Evolutionary conservation across 768 basidiomycete genomes (phyloP).

Genomic region (Pilatotrama ljubarskyi): DNA sequence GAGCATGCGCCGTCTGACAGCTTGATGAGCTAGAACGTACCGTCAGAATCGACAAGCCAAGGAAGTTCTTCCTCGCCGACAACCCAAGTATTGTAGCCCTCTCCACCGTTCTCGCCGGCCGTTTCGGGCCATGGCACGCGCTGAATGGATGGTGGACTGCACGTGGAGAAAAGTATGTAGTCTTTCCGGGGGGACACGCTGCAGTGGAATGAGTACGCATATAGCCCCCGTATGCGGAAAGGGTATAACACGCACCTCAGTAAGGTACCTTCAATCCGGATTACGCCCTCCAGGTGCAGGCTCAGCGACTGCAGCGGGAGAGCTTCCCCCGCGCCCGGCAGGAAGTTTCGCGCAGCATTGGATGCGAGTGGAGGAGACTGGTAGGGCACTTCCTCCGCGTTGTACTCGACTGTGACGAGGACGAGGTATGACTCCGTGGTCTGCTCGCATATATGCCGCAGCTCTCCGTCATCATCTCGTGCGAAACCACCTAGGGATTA

Average conservation of each 20-base stretch:
- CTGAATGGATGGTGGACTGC: slow-evolving; percentile 73
- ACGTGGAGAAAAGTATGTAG: slow-evolving; percentile 73
- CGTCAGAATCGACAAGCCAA: slow-evolving; percentile 76
- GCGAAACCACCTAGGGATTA: no score
- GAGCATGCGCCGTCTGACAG: background rate
- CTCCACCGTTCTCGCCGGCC: slow-evolving; percentile 36
- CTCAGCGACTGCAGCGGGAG: slow-evolving; percentile 65
- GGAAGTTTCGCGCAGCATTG: slow-evolving; percentile 63
- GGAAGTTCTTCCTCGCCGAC: slow-evolving; percentile 64
- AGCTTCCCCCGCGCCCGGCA: slow-evolving; percentile 81
- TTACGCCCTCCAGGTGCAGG: slow-evolving; percentile 78
- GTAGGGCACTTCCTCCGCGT: slow-evolving; percentile 55
- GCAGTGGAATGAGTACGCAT: slow-evolving; percentile 2
- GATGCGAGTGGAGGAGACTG: slow-evolving; percentile 51
- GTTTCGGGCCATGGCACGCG: slow-evolving; percentile 79
- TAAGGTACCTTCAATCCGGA: slow-evolving; percentile 73
- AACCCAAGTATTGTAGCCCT: slow-evolving; percentile 69
- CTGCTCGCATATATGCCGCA: slow-evolving; percentile 42
- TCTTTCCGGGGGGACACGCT: slow-evolving; percentile 77
- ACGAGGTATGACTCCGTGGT: slow-evolving; percentile 81
- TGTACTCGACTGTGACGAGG: slow-evolving; percentile 64
- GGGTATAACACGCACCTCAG: slow-evolving; percentile 53
- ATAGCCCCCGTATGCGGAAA: background rate
- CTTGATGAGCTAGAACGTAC: slow-evolving; percentile 43
- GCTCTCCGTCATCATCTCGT: background rate